Evolutionary conservation across 2,329 filamentous ascomycete genomes (phyloP), one percentile per base, ranked within the genome.

Genomic region (Penicillium sp.): DNA sequence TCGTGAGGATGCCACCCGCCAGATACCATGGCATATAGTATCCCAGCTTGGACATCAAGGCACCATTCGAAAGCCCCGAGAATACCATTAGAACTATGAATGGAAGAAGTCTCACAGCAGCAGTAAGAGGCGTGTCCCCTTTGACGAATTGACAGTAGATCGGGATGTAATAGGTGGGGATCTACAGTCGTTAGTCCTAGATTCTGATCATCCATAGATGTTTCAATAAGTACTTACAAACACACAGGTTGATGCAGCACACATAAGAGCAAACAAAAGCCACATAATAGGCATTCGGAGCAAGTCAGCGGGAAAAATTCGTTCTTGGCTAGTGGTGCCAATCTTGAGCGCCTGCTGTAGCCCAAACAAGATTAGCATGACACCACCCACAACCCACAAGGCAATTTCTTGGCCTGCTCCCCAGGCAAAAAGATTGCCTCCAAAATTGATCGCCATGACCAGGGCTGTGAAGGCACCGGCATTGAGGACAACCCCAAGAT

Each of bases 361-460:
- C 2, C 60, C 58, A 55, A 85, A 83, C 4, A 70, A 54, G 29
- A 79, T 64, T 29, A 79, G 69, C 0, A 80, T 61, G 0, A 80
- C 67, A 1, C 72, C 79, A 18, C 77, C 79, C 1, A 79, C 66
- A 18, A 79, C 70, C 62, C 81, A 82, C 4, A 79, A 69, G 1
- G 72, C 73, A 47, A 85, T 81, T 8, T 57, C 51, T 2, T 46
- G 20, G 0, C 71, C 73, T 4, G 70, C 73, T 43, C 69, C 64
- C 82, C 82, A 86, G 0, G 72, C 60, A 50, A 77, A 85, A 7
- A 76, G 35, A 0, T 70, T 67, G 1, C 83, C 82, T 8, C 79
- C 82, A 42, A 84, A 81, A 51, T 73, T 74, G 55, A 84, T 75
- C 2, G 75, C 80, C 67, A 85, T 75, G 25, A 81, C 69, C 29